Conservation (phyloP, 148 eudicot genomes). For the Dysphania ambrosioides region DNA sequence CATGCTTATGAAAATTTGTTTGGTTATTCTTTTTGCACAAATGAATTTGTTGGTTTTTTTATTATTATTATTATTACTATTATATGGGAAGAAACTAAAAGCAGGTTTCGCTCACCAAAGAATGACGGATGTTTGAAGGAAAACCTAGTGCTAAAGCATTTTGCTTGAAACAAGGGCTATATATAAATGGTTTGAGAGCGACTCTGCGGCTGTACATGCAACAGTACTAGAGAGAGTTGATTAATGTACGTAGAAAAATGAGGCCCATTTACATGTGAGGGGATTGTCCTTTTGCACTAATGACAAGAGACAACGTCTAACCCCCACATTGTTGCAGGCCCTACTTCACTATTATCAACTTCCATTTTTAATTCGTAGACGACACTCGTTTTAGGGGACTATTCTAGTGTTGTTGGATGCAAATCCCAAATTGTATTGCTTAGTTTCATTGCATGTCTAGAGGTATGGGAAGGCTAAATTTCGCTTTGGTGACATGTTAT, state of each 20-base stretch:
- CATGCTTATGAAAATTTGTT: constrained; percentile 26
- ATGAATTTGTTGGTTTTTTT: background rate
- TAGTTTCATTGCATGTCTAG: background rate
- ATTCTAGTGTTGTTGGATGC: constrained; percentile 3
- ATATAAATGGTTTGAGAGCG: background rate
- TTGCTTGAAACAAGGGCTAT: constrained; percentile 18
- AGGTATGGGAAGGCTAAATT: background rate
- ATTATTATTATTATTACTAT: no score
- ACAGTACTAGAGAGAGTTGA: background rate
- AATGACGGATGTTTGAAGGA: background rate
- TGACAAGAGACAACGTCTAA: constrained; percentile 24
- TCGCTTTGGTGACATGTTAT: no score
- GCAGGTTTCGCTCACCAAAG: background rate
- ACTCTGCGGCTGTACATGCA: background rate
- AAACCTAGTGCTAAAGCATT: background rate
- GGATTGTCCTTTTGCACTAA: constrained; percentile 22
- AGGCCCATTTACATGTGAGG: background rate
- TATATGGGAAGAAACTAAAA: background rate
- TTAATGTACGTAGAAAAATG: constrained; percentile 24
- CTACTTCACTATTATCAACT: constrained; percentile 12
- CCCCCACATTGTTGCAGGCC: constrained; percentile 33
- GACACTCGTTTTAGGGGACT: background rate
- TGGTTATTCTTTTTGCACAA: background rate
- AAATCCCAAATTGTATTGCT: constrained; percentile 3
- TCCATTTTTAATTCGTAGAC: background rate